These are phyloP conservation scores for Mycena metata DNA, from an alignment of 768 basidiomycete species.

Conservation along the genomic window DNA sequence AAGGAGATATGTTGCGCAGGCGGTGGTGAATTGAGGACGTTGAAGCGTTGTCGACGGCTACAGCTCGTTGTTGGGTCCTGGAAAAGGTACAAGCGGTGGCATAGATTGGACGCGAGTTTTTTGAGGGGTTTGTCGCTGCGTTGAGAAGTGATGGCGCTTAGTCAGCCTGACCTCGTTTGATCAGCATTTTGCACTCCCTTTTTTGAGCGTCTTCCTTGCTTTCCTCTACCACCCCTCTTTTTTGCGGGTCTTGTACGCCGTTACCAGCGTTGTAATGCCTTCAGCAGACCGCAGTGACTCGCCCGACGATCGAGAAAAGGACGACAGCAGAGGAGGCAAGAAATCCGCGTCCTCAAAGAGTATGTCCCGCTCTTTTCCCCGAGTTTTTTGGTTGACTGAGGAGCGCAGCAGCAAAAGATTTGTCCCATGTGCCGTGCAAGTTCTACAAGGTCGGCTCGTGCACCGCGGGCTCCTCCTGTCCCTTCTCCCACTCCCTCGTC, in stretches of 20 bases:
- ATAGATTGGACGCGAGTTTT: too few relatives aligned
- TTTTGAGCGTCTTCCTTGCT: slow-evolving; percentile 6
- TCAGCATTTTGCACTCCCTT: slow-evolving; percentile 26
- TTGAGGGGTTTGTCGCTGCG: too few relatives aligned
- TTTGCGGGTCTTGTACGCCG: slow-evolving; percentile 10
- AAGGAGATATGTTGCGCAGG: too few relatives aligned
- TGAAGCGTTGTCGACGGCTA: too few relatives aligned
- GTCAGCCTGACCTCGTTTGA: slow-evolving; percentile 31
- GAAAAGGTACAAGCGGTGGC: too few relatives aligned
- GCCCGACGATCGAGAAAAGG: slow-evolving; percentile 36
- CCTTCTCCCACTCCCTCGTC: slow-evolving; percentile 86
- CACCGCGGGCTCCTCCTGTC: slow-evolving; percentile 93
- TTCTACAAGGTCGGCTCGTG: slow-evolving; percentile 96
- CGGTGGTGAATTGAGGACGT: too few relatives aligned
- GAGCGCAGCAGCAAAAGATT: slow-evolving; percentile 76
- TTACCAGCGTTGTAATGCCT: slow-evolving; percentile 19
- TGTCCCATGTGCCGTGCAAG: slow-evolving; percentile 97
- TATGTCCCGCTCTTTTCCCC: slow-evolving; percentile 17
- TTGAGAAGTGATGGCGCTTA: too few relatives aligned
- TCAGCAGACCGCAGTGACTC: slow-evolving; percentile 34
- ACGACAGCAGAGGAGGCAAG: slow-evolving; percentile 34
- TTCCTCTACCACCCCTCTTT: not conserved
- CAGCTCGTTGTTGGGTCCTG: too few relatives aligned
- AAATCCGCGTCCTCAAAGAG: slow-evolving; percentile 51
- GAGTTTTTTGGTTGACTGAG: slow-evolving; percentile 27